Conservation (phyloP, 805 yeast species). For the Wickerhamomyces canadensis region DNA sequence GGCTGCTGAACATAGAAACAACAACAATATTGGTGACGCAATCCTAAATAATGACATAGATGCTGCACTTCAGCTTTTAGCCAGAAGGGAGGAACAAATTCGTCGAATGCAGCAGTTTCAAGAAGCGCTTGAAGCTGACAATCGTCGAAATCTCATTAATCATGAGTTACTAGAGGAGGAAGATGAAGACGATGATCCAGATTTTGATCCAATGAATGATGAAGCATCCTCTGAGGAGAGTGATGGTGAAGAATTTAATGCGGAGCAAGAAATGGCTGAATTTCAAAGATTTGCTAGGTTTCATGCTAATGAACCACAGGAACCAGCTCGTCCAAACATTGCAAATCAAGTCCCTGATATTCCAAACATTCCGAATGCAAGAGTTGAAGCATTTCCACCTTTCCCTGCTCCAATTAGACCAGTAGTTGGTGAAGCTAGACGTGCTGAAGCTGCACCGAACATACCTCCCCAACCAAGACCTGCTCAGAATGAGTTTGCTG, state of each 20-base stretch:
- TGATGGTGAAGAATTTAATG: constrained; percentile 12
- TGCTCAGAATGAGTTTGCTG: not conserved
- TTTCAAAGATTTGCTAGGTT: constrained; percentile 13
- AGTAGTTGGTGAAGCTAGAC: not conserved
- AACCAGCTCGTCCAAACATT: constrained; percentile 6
- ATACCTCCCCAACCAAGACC: not conserved
- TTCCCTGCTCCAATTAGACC: constrained; percentile 11
- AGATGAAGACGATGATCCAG: constrained; percentile 26
- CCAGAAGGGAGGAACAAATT: constrained; percentile 2
- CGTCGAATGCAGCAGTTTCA: not conserved
- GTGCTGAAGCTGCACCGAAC: not conserved
- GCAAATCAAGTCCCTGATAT: constrained; percentile 9
- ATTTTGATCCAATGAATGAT: constrained; percentile 19
- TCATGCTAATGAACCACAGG: constrained; percentile 11
- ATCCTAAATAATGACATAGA: not conserved
- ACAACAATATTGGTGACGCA: too few species aligned
- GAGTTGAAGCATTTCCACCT: constrained; percentile 11
- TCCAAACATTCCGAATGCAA: constrained; percentile 6
- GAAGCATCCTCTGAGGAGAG: constrained; percentile 16
- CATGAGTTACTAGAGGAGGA: constrained; percentile 17
- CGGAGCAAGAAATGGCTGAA: constrained; percentile 16
- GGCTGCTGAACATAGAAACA: not conserved
- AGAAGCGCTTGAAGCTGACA: too few species aligned
- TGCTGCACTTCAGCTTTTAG: not conserved
- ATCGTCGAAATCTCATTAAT: too few species aligned